Conservation (phyloP, 2,329 filamentous ascomycete genomes). For the Mariannaea elegans region DNA sequence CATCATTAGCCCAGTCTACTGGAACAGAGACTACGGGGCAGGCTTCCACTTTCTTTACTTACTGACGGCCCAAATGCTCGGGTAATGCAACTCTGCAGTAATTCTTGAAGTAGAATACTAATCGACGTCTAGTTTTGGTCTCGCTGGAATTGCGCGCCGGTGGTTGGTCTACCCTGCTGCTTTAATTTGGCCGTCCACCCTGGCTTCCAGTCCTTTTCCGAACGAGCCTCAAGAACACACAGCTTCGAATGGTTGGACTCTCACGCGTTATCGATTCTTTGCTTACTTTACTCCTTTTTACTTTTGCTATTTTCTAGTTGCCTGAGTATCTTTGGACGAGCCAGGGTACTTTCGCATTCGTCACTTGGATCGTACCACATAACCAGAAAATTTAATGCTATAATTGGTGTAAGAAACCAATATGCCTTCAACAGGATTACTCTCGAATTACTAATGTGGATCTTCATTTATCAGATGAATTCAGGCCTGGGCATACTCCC, state of each 20-base stretch:
- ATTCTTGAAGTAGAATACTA: neutral
- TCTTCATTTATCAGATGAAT: constrained; percentile 15
- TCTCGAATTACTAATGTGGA: neutral
- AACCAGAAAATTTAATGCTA: constrained; percentile 20
- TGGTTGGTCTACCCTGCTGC: constrained; percentile 20
- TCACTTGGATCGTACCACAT: constrained; percentile 19
- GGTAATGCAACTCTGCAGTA: neutral
- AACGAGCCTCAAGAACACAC: constrained; percentile 10
- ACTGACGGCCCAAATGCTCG: constrained; percentile 21
- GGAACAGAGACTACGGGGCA: constrained; percentile 20
- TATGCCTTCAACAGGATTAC: rapidly evolving
- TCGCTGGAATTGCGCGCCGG: constrained; percentile 16
- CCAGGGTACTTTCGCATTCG: constrained; percentile 15
- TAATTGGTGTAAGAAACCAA: constrained; percentile 8
- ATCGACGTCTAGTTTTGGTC: constrained; percentile 2
- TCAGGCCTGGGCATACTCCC: constrained; percentile 15
- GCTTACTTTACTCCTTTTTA: constrained; percentile 8
- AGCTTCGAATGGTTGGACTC: constrained; percentile 4
- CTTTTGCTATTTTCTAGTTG: constrained; percentile 20
- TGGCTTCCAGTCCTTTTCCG: constrained; percentile 19
- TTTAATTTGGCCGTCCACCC: constrained; percentile 17
- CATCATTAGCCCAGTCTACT: constrained; percentile 20
- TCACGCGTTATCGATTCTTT: constrained; percentile 17
- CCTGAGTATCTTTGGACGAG: constrained; percentile 22
- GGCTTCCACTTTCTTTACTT: constrained; percentile 21